Evolutionary conservation across 2,329 filamentous ascomycete genomes (phyloP), one percentile per base, ranked within the genome.

Genomic region (Botryotinia globosa): DNA sequence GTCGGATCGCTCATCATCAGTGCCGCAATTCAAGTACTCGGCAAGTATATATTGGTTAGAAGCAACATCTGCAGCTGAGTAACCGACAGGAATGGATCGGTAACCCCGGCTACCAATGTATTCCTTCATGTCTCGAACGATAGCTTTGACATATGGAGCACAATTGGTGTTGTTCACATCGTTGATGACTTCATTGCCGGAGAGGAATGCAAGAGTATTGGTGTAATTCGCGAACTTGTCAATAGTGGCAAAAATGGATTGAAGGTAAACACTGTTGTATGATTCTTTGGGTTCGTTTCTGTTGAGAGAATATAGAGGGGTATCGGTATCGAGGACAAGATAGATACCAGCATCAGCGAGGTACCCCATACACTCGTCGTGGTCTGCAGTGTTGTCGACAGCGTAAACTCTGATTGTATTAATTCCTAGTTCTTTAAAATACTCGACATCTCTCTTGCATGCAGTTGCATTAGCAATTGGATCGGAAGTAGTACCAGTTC

Each of bases 381-480:
- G 91, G 81, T 89, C 82, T 75, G 85, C 83, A 63, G 88, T 88
- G 85, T 92, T 92, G 83, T 93, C 91, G 76, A 92, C 87, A 2
- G 89, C 90, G 85, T 92, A 93, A 74, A 92, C 88, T 82, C 91
- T 90, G 78, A 93, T 84, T 61, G 90, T 91, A 84, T 93, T 92
- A 81, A 92, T 84, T 68, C 90, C 90, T 66, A 93, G 83, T 77
- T 90, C 85, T 82, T 90, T 86, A 86, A 93, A 92, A 79, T 91
- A 85, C 37, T 81, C 82, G 77, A 92, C 87, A 79, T 92, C 90
- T 74, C 91, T 87, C 82, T 86, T 87, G 86, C 90, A 92, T 77
- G 81, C 82, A 12, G 82, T 82, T 29, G 81, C 77, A 77, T 92
- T 87, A 71, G 90, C 88, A 77, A 92, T 88, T 56, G 90, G 90